Percentiles rank a stretch among this genome's conserved stretches.
These are phyloP conservation scores for Globisporangium mamillatum DNA, from an alignment of 352 stramenopile genomes.

Conservation along the genomic window DNA sequence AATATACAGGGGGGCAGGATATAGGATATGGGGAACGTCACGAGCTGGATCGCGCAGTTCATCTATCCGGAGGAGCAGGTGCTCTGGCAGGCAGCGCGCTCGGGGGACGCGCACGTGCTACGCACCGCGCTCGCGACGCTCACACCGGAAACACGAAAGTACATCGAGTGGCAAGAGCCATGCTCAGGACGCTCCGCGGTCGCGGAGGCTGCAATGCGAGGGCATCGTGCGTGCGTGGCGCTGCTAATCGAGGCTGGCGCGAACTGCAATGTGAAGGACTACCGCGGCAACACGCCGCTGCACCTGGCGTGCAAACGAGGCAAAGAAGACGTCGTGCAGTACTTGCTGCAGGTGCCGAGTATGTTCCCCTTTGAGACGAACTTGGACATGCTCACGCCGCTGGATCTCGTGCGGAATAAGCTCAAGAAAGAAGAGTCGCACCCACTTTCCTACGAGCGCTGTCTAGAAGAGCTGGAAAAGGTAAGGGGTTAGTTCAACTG, in stretches of 20 bases:
- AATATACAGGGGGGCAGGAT: not conserved
- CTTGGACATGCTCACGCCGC: slow-evolving; percentile 38
- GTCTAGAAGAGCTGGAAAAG: slow-evolving; percentile 60
- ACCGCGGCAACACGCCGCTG: slow-evolving; percentile 49
- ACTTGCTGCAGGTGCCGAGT: slow-evolving; percentile 35
- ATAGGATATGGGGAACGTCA: slow-evolving; percentile 36
- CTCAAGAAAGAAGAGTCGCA: slow-evolving; percentile 26
- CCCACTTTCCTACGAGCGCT: slow-evolving; percentile 33
- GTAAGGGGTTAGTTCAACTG: slow-evolving; percentile 10
- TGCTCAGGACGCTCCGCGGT: slow-evolving; percentile 44
- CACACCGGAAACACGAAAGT: slow-evolving; percentile 35
- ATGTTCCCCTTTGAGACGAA: slow-evolving; percentile 48
- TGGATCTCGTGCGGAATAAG: slow-evolving; percentile 40
- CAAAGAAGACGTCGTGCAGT: slow-evolving; percentile 36
- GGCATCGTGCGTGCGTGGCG: slow-evolving; percentile 43
- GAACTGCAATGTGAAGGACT: slow-evolving; percentile 52
- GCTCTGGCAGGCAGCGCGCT: slow-evolving; percentile 46
- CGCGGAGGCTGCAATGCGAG: slow-evolving; percentile 35
- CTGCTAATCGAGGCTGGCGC: slow-evolving; percentile 40
- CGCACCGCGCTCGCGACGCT: slow-evolving; percentile 33
- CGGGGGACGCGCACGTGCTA: slow-evolving; percentile 35
- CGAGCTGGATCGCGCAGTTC: slow-evolving; percentile 52
- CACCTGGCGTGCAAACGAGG: slow-evolving; percentile 53
- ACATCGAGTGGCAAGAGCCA: slow-evolving; percentile 59
- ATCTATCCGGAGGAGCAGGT: slow-evolving; percentile 56